Conservation (phyloP, 2,329 filamentous ascomycete genomes). For the Pseudogymnoascus sp. region DNA sequence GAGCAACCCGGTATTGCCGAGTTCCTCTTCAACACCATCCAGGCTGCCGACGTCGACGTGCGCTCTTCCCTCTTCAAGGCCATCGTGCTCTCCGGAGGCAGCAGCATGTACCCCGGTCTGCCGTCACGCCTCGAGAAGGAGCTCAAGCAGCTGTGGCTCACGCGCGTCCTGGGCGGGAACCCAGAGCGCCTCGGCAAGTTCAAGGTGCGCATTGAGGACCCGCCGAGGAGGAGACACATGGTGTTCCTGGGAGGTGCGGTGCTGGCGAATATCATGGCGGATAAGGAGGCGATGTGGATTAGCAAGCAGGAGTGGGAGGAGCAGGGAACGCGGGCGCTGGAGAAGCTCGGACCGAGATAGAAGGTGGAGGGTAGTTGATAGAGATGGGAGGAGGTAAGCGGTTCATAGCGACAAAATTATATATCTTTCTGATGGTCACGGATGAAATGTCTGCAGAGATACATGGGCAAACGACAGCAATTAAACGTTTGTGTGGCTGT, state of each 20-base stretch:
- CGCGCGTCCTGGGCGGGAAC: slow-evolving; percentile 79
- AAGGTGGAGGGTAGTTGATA: not conserved
- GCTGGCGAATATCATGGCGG: slow-evolving; percentile 96
- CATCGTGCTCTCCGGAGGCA: slow-evolving; percentile 90
- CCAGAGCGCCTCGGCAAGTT: slow-evolving; percentile 96
- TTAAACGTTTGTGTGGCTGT: not conserved
- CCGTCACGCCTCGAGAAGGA: slow-evolving; percentile 96
- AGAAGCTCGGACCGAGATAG: slow-evolving; percentile 87
- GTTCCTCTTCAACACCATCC: slow-evolving; percentile 98
- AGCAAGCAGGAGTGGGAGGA: slow-evolving; percentile 96
- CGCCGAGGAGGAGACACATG: slow-evolving; percentile 92
- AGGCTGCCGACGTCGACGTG: slow-evolving; percentile 90
- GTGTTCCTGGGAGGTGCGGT: slow-evolving; percentile 98
- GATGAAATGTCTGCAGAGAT: not conserved
- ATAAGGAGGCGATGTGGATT: slow-evolving; percentile 99
- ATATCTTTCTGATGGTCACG: slow-evolving; percentile 3
- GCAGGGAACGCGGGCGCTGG: slow-evolving; percentile 72
- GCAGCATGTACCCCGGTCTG: slow-evolving; percentile 97
- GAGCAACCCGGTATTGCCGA: slow-evolving; percentile 96
- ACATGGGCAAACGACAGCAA: not conserved
- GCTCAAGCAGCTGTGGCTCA: slow-evolving; percentile 96
- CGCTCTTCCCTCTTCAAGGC: slow-evolving; percentile 92
- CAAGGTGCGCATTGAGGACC: slow-evolving; percentile 98
- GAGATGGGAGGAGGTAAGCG: not conserved
- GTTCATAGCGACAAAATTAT: slow-evolving; percentile 9